phyloP scores from a whole-genome alignment of 1,284 basidiomycete species.

The Melampsora occidentalis region DNA sequence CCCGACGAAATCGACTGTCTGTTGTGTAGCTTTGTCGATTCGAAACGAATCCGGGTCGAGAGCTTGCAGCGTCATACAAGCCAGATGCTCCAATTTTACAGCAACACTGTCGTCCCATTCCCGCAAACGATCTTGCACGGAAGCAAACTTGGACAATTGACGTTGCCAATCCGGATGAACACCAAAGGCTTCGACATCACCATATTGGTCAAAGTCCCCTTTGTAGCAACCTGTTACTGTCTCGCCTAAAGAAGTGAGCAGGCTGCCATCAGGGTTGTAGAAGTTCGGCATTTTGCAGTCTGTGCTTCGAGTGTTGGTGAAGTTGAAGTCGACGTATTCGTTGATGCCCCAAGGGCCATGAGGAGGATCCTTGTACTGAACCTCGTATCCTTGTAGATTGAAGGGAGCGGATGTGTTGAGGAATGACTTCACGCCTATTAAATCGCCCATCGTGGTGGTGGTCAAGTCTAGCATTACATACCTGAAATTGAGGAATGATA shows the following conservation, averaged over 20 bases:
- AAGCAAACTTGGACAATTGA: constrained; percentile 87
- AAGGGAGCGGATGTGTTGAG: constrained; percentile 78
- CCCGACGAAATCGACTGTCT: constrained; percentile 74
- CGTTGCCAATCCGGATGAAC: constrained; percentile 72
- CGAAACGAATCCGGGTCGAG: constrained; percentile 87
- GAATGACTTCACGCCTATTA: constrained; percentile 76
- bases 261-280: constrained; percentile 70
- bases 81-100: constrained; percentile 70
- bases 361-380: constrained; percentile 70
- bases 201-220: constrained; percentile 87
- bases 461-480: constrained; percentile 89
- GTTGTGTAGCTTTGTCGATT: constrained; percentile 87
- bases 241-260: constrained; percentile 60
- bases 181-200: constrained; percentile 93
- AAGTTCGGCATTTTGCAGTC: constrained; percentile 73
- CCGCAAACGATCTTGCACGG: constrained; percentile 85
- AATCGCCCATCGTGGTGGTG: constrained; percentile 82
- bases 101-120: constrained; percentile 78
- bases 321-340: constrained; percentile 76
- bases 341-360: constrained; percentile 80
- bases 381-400: constrained; percentile 67
- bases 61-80: constrained; percentile 77
- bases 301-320: constrained; percentile 65
- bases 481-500: neutral
- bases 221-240: constrained; percentile 65